A percentile compares a stretch with the other conserved stretches of the same genome.
These are phyloP conservation scores for Pinus albicaulis DNA, from an alignment of 75 land plant species.

Conservation along the genomic window DNA sequence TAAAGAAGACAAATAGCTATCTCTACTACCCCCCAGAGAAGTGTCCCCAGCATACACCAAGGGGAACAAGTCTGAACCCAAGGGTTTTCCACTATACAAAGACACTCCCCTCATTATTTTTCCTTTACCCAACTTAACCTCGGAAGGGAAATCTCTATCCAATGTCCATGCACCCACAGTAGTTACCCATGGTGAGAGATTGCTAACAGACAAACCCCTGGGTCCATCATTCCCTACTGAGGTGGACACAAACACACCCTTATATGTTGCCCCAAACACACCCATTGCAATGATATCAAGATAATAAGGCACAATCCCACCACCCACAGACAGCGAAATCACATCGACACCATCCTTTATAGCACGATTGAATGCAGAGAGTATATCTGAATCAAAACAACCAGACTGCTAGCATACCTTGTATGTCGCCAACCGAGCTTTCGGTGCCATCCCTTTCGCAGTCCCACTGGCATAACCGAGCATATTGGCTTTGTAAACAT, in stretches of 20 bases:
- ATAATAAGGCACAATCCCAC: conserved; percentile 81
- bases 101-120: conserved; percentile 49
- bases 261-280: conserved; percentile 72
- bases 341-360: conserved; percentile 94
- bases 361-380: conserved; percentile 91
- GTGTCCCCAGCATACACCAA: conserved; percentile 65
- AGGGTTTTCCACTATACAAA: conserved; percentile 45
- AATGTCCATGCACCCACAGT: conserved; percentile 96
- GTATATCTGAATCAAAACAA: conserved; percentile 94
- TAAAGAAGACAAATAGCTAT: conserved; percentile 46
- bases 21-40: conserved; percentile 24
- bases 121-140: conserved; percentile 72
- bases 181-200: conserved; percentile 90
- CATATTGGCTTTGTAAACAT: conserved; percentile 56
- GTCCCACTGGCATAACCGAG: conserved; percentile 61
- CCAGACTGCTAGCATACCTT: conserved; percentile 95
- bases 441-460: conserved; percentile 81
- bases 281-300: conserved; percentile 94
- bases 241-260: conserved; percentile 80
- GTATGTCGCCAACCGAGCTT: conserved; percentile 82
- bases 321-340: conserved; percentile 91
- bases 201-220: conserved; percentile 69
- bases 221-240: conserved; percentile 98
- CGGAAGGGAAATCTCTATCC: conserved; percentile 88
- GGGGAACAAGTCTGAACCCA: conserved; percentile 31